Base-by-base conservation (phyloP, 352 stramenopile genomes). In the Thalassiosira delicatula region DNA sequence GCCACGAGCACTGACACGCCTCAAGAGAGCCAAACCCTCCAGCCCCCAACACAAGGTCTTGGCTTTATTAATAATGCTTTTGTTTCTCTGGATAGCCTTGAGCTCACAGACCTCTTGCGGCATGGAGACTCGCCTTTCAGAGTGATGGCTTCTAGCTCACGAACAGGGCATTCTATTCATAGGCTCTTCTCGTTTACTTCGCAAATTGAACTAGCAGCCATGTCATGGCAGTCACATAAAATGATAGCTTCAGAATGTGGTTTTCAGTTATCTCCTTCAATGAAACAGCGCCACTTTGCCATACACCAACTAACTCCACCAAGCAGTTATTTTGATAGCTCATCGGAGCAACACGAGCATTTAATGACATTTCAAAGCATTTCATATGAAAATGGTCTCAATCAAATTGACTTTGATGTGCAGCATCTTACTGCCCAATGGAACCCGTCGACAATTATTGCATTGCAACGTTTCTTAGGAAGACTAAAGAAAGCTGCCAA, bases 401-500 rank as follows among this genome's bases (percentile, higher is more conserved):
- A 61, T 46, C 35, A 37, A 23, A 70, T 84, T 56, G 46, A 85
- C n/a, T 54, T 85, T 23, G 33, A 71, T 42, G 62, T 93, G 35
- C 53, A 70, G 5, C 60, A 74, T 35, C 53, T 89, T 54, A 81
- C 65, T 42, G 63, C 91, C 27, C 88, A 94, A 74, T 94, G 88
- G 81, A 94, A 94, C 79, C 90, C 90, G n/a, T 90, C 80, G 53
- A 91, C 83, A 27, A 70, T 92, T 7, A 92, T 94, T 68, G 88
- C 88, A 29, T 69, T 93, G 14, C 88, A 94, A 61, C 70, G 88
- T 23, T 93, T 94, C 56, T 53, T 93, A 8, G 88, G 87, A 33
- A 62, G 90, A 60, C 66, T 94, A 17, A 83, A 81, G 62, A 94
- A 94, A 81, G 69, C 81, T 12, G 72, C 79, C 21, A 59, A 56